These are phyloP conservation scores for Colletotrichum sp. DNA, from an alignment of 2,329 filamentous ascomycete genomes.

Conservation along the genomic window DNA sequence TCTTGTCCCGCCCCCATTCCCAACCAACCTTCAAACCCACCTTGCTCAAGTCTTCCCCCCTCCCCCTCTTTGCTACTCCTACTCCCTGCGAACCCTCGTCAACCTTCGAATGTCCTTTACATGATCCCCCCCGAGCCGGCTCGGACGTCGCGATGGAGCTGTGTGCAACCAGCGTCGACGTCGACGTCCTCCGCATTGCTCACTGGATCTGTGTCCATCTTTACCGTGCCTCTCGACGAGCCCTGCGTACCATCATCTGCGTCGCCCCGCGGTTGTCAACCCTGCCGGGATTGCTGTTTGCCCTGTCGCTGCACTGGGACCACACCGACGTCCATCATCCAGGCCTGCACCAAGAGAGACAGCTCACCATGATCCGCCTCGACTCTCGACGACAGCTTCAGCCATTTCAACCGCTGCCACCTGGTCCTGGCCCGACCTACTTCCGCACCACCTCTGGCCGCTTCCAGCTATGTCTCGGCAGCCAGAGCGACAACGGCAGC, in stretches of 20 bases:
- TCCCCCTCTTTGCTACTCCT: background rate
- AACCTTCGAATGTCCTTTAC: background rate
- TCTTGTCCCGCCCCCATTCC: background rate
- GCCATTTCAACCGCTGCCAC: background rate
- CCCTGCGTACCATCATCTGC: background rate
- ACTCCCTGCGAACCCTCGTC: background rate
- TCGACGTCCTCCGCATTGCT: background rate
- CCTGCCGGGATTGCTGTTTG: background rate
- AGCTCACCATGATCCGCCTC: background rate
- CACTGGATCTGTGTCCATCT: background rate
- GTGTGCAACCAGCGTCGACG: background rate
- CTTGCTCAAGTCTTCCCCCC: background rate
- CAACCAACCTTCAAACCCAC: background rate
- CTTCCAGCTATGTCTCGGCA: constrained; percentile 1
- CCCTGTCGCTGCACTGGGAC: background rate
- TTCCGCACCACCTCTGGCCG: constrained; percentile 1
- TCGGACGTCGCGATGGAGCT: background rate
- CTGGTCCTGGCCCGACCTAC: background rate
- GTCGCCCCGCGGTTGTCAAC: background rate
- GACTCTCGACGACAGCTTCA: background rate
- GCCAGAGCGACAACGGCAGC: background rate
- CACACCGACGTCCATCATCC: background rate
- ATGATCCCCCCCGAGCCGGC: background rate
- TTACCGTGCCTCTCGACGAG: background rate
- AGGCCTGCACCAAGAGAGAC: background rate